These are phyloP conservation scores for Xylaria longipes DNA, from an alignment of 495 filamentous ascomycete species.

Conservation along the genomic window DNA sequence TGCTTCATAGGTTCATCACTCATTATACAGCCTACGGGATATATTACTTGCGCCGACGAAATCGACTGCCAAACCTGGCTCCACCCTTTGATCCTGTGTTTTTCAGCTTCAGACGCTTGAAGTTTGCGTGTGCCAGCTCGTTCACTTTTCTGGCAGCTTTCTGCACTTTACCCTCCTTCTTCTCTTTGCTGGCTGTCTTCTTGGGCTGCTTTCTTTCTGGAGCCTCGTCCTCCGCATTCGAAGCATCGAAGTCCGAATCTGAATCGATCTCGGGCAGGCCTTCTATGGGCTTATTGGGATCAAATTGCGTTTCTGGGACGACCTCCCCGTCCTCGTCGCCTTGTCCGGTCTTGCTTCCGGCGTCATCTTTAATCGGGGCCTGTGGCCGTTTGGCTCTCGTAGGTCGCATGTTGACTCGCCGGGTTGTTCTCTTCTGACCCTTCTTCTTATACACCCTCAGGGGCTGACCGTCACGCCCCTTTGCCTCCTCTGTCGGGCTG, in stretches of 20 bases:
- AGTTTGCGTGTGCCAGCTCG: conserved; percentile 81
- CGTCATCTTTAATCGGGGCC: conserved; percentile 36
- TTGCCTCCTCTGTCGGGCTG: conserved; percentile 51
- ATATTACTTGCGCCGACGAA: conserved; percentile 52
- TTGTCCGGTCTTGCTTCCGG: conserved; percentile 1
- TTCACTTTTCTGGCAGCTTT: conserved; percentile 70
- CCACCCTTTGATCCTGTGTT: conserved; percentile 63
- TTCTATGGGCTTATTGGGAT: conserved; percentile 32
- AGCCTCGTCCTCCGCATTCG: conserved; percentile 38
- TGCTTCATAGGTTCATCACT: conserved; percentile 9
- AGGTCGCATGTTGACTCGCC: conserved; percentile 74
- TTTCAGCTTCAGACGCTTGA: conserved; percentile 78
- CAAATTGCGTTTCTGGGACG: conserved; percentile 54
- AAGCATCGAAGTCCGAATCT: conserved; percentile 33
- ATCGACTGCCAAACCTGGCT: conserved; percentile 55
- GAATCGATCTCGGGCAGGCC: conserved; percentile 31
- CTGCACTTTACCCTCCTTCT: conserved; percentile 60
- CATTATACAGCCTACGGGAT: conserved; percentile 17
- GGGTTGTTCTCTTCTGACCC: conserved; percentile 87
- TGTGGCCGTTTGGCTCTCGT: conserved; percentile 49
- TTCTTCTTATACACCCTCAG: conserved; percentile 84
- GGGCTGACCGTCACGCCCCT: conserved; percentile 55
- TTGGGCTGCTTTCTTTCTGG: conserved; percentile 41
- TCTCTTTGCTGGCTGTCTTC: conserved; percentile 34
- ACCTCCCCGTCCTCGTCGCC: conserved; percentile 34